Percentiles rank a stretch among this genome's conserved stretches.
Conservation (phyloP, 495 filamentous ascomycete genomes). For the Zalerion maritima region DNA sequence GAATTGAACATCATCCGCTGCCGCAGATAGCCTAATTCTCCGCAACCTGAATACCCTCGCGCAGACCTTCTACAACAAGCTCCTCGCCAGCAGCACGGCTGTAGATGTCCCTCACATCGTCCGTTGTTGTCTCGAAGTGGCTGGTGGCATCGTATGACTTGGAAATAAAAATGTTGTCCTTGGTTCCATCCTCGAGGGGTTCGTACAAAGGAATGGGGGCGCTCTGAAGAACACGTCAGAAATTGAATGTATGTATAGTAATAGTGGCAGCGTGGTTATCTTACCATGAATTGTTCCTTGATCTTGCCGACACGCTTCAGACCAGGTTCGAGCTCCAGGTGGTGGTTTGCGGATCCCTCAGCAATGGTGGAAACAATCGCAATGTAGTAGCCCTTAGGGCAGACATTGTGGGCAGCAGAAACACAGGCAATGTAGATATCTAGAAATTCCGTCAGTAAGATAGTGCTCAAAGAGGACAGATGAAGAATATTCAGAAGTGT, state of each 20-base stretch:
- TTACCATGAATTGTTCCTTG: constrained; percentile 90
- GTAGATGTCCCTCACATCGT: constrained; percentile 93
- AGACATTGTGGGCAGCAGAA: constrained; percentile 92
- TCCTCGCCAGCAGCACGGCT: constrained; percentile 75
- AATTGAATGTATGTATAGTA: neutral
- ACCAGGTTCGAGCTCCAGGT: constrained; percentile 84
- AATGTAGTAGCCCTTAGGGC: constrained; percentile 97
- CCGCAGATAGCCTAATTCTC: constrained; percentile 23
- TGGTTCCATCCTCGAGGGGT: constrained; percentile 70
- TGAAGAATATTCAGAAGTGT: constrained; percentile 1
- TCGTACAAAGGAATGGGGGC: constrained; percentile 85
- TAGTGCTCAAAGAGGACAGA: neutral
- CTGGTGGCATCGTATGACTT: constrained; percentile 96
- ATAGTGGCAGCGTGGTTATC: constrained; percentile 1
- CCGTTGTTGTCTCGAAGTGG: constrained; percentile 85
- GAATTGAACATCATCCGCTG: no score
- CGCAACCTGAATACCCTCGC: constrained; percentile 41
- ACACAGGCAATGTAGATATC: constrained; percentile 98
- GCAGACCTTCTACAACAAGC: constrained; percentile 49
- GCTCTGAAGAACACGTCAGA: constrained; percentile 25
- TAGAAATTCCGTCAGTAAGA: constrained; percentile 23
- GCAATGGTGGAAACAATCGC: constrained; percentile 97
- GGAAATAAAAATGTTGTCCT: constrained; percentile 91
- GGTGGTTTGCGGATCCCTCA: constrained; percentile 82
- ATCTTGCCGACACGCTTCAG: constrained; percentile 87